Evolutionary conservation across 306 rosid species (phyloP).

Genomic region (Lablab purpureus): DNA sequence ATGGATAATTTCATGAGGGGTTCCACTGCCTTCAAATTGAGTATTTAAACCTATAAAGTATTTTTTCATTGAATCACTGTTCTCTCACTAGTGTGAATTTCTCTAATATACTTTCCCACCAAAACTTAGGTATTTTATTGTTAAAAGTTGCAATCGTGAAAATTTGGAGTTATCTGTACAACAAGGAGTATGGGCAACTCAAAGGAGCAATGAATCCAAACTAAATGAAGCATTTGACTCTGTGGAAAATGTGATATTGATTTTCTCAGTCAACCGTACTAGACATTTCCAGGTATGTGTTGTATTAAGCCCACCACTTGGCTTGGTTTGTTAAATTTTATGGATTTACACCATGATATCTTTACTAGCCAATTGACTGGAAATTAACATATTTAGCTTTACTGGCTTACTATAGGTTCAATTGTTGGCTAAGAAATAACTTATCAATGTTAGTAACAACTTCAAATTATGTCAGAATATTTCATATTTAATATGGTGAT

Average conservation of each 20-base stretch:
- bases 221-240: conserved; percentile 97
- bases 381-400: conserved; percentile 28
- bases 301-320: conserved; percentile 30
- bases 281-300: conserved; percentile 94
- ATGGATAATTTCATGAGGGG: conserved; percentile 33
- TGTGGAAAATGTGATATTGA: conserved; percentile 90
- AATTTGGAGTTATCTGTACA: conserved; percentile 99
- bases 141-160: conserved; percentile 99
- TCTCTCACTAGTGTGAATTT: conserved; percentile 38
- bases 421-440: conserved; percentile 22
- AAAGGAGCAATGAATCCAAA: conserved; percentile 98
- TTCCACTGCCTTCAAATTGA: conserved; percentile 1
- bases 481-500: conserved; percentile 18
- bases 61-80: conserved; percentile 37
- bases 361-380: conserved; percentile 31
- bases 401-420: conserved; percentile 18
- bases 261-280: conserved; percentile 99
- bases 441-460: neutral
- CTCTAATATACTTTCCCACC: conserved; percentile 54
- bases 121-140: conserved; percentile 96
- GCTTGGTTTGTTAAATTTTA: conserved; percentile 17
- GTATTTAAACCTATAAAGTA: conserved; percentile 15
- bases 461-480: conserved; percentile 8
- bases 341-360: conserved; percentile 27
- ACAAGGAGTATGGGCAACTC: conserved; percentile 99